These are phyloP conservation scores for Leptodontidium sp. DNA, from an alignment of 2,329 filamentous ascomycete genomes.

Conservation along the genomic window DNA sequence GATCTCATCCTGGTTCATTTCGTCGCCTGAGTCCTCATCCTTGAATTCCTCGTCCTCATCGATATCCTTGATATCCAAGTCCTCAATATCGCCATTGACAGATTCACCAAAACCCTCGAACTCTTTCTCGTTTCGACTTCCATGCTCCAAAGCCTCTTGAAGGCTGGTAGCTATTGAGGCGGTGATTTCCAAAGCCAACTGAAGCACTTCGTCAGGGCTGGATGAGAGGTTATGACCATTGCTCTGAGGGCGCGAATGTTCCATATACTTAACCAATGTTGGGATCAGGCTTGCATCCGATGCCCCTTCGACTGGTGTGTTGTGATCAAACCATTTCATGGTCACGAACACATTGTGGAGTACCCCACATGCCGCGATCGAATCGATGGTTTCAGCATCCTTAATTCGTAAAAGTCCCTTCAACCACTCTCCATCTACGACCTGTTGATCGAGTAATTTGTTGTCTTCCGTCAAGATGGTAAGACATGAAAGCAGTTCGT, in stretches of 20 bases:
- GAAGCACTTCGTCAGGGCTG: conserved; percentile 43
- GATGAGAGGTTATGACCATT: conserved; percentile 38
- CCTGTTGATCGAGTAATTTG: conserved; percentile 57
- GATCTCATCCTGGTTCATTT: conserved; percentile 64
- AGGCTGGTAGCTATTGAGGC: conserved; percentile 70
- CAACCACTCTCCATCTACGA: conserved; percentile 60
- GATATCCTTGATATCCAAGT: conserved; percentile 51
- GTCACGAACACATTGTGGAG: conserved; percentile 68
- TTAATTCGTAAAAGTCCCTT: conserved; percentile 59
- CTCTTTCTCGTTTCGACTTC: conserved; percentile 51
- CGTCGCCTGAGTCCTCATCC: conserved; percentile 51
- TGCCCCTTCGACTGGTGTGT: conserved; percentile 56
- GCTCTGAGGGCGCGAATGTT: conserved; percentile 31
- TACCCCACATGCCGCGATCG: conserved; percentile 65
- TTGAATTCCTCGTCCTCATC: conserved; percentile 52
- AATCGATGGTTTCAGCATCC: conserved; percentile 56
- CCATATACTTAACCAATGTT: conserved; percentile 49
- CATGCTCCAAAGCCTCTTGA: conserved; percentile 58
- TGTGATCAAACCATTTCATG: conserved; percentile 61
- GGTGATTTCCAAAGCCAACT: conserved; percentile 66
- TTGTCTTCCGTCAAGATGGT: conserved; percentile 69
- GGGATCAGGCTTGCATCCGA: conserved; percentile 61
- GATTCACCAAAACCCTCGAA: conserved; percentile 50
- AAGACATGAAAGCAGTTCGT: conserved; percentile 62
- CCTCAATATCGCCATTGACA: conserved; percentile 41